Evolutionary conservation across 148 eudicot genomes (phyloP).

Genomic region (Nepenthes gracilis): DNA sequence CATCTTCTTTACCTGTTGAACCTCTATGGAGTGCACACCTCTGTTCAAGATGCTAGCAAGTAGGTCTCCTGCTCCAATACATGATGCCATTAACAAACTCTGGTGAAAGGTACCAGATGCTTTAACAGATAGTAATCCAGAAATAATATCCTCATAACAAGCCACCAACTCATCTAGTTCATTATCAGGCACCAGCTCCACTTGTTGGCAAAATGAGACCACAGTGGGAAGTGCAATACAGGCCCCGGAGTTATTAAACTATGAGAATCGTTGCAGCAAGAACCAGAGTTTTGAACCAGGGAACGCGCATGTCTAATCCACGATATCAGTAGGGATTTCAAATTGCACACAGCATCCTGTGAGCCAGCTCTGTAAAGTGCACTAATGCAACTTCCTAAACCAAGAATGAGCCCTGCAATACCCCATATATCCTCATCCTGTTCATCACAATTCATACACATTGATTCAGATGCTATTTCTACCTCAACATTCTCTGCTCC

Average conservation of each 20-base stretch:
- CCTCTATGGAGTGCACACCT: constrained; percentile 47
- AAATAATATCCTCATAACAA: constrained; percentile 50
- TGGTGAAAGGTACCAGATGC: constrained; percentile 37
- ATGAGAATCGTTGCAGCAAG: constrained; percentile 10
- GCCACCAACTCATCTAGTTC: constrained; percentile 42
- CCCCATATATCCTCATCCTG: constrained; percentile 84
- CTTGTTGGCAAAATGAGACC: constrained; percentile 58
- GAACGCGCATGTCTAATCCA: constrained; percentile 37
- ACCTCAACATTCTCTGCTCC: constrained; percentile 21
- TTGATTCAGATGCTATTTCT: constrained; percentile 16
- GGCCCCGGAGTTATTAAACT: constrained; percentile 38
- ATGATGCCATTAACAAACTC: constrained; percentile 72
- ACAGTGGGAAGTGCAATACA: constrained; percentile 72
- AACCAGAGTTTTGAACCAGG: constrained; percentile 13
- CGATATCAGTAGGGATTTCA: constrained; percentile 52
- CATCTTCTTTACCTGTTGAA: constrained; percentile 36
- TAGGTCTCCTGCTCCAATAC: constrained; percentile 71
- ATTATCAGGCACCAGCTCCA: constrained; percentile 56
- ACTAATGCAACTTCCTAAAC: constrained; percentile 60
- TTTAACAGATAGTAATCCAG: constrained; percentile 32
- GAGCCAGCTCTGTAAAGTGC: constrained; percentile 74
- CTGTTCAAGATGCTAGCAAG: constrained; percentile 59
- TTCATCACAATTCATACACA: constrained; percentile 21
- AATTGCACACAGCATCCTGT: constrained; percentile 44
- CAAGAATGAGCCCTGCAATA: constrained; percentile 75